A percentile compares a stretch with the other conserved stretches of the same genome.
Evolutionary conservation across 2,329 filamentous ascomycete species (phyloP).

Genomic region (Fusarium albidum): DNA sequence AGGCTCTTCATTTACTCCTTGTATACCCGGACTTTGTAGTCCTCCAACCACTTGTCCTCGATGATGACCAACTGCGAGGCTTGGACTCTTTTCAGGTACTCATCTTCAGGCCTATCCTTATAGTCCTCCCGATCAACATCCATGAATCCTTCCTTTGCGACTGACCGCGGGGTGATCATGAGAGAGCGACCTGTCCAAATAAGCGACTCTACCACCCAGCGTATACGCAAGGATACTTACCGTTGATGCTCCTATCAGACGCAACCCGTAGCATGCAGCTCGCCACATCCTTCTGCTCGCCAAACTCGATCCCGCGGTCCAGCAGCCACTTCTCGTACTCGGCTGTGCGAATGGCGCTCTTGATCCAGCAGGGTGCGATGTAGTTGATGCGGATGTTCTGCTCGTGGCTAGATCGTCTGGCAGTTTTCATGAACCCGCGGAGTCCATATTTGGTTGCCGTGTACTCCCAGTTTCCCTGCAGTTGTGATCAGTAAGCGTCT

Average conservation of each 20-base stretch:
- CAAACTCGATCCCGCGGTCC: constrained; percentile 51
- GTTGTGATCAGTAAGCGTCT: no score
- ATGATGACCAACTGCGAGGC: constrained; percentile 29
- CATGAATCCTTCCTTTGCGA: constrained; percentile 29
- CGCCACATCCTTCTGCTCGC: constrained; percentile 44
- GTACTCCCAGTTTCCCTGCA: constrained; percentile 37
- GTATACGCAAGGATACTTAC: constrained; percentile 1
- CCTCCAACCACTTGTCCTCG: constrained; percentile 31
- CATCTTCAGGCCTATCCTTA: constrained; percentile 25
- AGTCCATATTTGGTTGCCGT: constrained; percentile 32
- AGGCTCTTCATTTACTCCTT: constrained; percentile 30
- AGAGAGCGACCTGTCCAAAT: constrained; percentile 19
- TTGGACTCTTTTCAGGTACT: constrained; percentile 27
- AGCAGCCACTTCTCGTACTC: constrained; percentile 52
- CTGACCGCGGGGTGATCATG: constrained; percentile 33
- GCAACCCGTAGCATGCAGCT: constrained; percentile 46
- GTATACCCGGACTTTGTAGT: constrained; percentile 27
- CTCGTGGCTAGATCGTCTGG: constrained; percentile 34
- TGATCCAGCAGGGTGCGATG: constrained; percentile 54
- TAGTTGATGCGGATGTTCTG: constrained; percentile 57
- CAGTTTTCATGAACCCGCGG: constrained; percentile 28
- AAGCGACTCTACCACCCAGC: no score
- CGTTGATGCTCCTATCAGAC: constrained; percentile 42
- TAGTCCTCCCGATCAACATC: constrained; percentile 35
- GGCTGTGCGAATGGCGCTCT: constrained; percentile 46